Evolutionary conservation across 192 early-diverging fungal genomes (phyloP).

Genomic region (Entomortierella chlamydospora): DNA sequence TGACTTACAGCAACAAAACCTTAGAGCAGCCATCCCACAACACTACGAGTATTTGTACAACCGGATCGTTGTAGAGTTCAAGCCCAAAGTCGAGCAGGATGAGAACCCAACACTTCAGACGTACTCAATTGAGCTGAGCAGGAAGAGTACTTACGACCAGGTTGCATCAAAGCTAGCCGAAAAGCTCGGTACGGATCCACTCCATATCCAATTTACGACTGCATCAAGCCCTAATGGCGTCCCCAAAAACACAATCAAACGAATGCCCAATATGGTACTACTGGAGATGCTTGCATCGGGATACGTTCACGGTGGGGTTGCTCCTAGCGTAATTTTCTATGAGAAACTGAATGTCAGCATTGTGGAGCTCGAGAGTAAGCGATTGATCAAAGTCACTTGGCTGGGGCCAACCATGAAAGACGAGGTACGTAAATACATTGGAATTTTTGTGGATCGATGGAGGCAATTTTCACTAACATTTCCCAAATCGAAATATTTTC

Average conservation of each 20-base stretch:
- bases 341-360: constrained; percentile 87
- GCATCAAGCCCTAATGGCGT: constrained; percentile 27
- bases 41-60: constrained; percentile 85
- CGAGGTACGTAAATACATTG: constrained; percentile 50
- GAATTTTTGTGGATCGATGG: background rate
- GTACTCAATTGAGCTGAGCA: constrained; percentile 66
- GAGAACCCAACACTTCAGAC: constrained; percentile 32
- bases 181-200: constrained; percentile 68
- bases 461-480: no score
- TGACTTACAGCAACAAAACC: background rate
- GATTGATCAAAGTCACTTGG: constrained; percentile 73
- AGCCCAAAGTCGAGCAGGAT: constrained; percentile 60
- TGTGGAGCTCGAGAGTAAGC: constrained; percentile 85
- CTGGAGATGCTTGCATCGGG: constrained; percentile 56
- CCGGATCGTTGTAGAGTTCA: constrained; percentile 80
- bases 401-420: constrained; percentile 76
- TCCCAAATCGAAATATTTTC: no score
- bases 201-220: constrained; percentile 80
- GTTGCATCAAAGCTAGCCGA: constrained; percentile 75
- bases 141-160: constrained; percentile 74
- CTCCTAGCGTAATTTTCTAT: constrained; percentile 71
- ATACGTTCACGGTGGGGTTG: constrained; percentile 19
- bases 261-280: constrained; percentile 40
- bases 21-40: constrained; percentile 59
- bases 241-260: constrained; percentile 44